Base-by-base conservation (phyloP, 495 filamentous ascomycete species). In the Aspergillus kassunensis region DNA sequence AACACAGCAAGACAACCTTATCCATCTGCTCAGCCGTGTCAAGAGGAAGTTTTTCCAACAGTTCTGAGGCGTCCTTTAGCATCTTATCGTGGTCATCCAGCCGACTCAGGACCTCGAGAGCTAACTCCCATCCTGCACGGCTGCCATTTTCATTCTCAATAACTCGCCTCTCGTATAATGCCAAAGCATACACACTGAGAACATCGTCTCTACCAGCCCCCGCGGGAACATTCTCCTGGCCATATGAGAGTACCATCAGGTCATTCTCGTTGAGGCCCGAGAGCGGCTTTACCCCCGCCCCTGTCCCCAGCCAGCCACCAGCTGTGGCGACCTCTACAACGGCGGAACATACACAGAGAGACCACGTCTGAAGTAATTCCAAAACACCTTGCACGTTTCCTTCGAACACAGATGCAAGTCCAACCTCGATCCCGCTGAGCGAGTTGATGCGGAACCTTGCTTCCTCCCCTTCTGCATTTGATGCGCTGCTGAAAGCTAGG, bases 111-210 rank as follows among this genome's bases (percentile, higher is more conserved):
- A 93, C 76, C 37, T 88, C 80, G 47, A 96, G 79, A 0, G 89
- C 85, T 51, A 96, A 67, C 66, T 97, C 87, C 91, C 91, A 97
- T 10, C 91, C 91, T 47, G 88, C 84, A 12, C 80, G 71, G 36
- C 58, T 48, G 9, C 68, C 62, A 45, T 70, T 67, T 46, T 67
- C 60, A 46, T 68, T 62, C 41, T 70, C 58, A 33, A 77, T 58
- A 6, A 55, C 59, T 6, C 76, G 70, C 44, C 77, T 77, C 6
- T 66, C 60, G 51, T 73, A 71, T 12, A 86, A 56, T 1, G 66
- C 65, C 12, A 73, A 67, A 1, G 90, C 87, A 69, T 95, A 96
- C 33, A 77, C 72, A n/a, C 79, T 76, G 8, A 95, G 71, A 13
- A 90, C 79, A 21, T 84, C 80, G 62, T 95, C 89, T 59, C 85